Conservation (phyloP, 352 stramenopile species). For the Phytophthora nicotianae region DNA sequence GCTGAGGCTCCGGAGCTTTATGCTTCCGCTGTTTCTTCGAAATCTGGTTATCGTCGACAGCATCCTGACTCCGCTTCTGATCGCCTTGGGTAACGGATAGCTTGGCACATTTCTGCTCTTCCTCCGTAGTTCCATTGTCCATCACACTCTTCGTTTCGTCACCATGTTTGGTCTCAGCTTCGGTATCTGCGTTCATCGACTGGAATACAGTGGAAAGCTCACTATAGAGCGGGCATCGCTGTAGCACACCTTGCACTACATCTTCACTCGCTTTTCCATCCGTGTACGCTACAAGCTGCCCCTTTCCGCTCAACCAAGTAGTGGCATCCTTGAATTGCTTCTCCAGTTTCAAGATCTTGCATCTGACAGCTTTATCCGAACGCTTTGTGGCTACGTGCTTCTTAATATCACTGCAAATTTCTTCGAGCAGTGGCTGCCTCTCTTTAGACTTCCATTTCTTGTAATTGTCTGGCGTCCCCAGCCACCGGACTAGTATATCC, state of each 20-base stretch:
- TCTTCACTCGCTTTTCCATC: background rate
- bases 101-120: background rate
- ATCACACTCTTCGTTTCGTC: background rate
- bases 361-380: background rate
- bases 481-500: slow-evolving; percentile 15
- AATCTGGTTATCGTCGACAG: background rate
- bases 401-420: slow-evolving; percentile 11
- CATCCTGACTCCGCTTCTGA: background rate
- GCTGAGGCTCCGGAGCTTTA: background rate
- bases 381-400: slow-evolving; percentile 3
- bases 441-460: slow-evolving; percentile 3
- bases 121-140: background rate
- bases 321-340: slow-evolving; percentile 4
- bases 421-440: slow-evolving; percentile 1
- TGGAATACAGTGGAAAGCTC: slow-evolving; percentile 15
- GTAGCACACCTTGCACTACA: slow-evolving; percentile 1
- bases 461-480: slow-evolving; percentile 18
- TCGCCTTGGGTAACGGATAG: background rate
- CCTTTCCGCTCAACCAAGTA: slow-evolving; percentile 6
- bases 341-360: slow-evolving; percentile 7
- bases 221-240: slow-evolving; percentile 9
- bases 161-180: background rate
- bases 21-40: slow-evolving; percentile 3
- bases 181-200: background rate
- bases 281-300: background rate